Evolutionary conservation across 768 basidiomycete species (phyloP), one percentile per base, ranked within the genome.

Genomic region (Agrocybe pediades): DNA sequence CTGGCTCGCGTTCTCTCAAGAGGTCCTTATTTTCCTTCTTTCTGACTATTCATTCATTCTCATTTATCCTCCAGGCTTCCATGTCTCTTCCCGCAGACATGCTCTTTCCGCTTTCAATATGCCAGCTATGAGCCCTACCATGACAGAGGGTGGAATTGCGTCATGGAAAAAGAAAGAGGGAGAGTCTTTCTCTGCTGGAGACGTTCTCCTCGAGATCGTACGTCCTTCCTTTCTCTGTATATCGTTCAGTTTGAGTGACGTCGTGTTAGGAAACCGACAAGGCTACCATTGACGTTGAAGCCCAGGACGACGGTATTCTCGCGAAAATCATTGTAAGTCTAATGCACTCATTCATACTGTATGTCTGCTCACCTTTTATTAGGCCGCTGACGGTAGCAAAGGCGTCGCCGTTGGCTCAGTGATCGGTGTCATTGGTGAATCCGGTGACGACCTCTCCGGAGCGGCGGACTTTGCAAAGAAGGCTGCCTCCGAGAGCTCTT

Each of bases 71-170:
- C 6, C 66, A 96, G 95, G 85, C 65, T 76, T 98, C 49, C 92
- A 95, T 77, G 81, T 82, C 64, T 95, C 95, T 25, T 81, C 87
- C 50, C 83, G 85, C 57, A 76, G 89, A 62, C 75, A 80, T 75
- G 95, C 88, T 33, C 81, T 98, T 61, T 77, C 90, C 55, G 92
- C 86, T 69, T 95, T 98, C 76, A 78, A 86, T 58, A 95, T 97
- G 93, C 95, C 95, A 53, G 95, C 97, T 62, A 99, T 98, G 96
- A 96, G 93, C 58, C 97, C 97, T 26, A 99, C 97, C 53, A 99
- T 99, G 97, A 95, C 95, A 2, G 97, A 98, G 78, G 97, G 97
- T 58, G 97, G 96, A 58, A 97, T 99, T 69, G 91, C 96, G 42
- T 81, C 82, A 26, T 99, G 97, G 95, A 98, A 98, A 82, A 90